phyloP scores from a whole-genome alignment of 106 monocot genomes.

The Iris macrosiphon region DNA sequence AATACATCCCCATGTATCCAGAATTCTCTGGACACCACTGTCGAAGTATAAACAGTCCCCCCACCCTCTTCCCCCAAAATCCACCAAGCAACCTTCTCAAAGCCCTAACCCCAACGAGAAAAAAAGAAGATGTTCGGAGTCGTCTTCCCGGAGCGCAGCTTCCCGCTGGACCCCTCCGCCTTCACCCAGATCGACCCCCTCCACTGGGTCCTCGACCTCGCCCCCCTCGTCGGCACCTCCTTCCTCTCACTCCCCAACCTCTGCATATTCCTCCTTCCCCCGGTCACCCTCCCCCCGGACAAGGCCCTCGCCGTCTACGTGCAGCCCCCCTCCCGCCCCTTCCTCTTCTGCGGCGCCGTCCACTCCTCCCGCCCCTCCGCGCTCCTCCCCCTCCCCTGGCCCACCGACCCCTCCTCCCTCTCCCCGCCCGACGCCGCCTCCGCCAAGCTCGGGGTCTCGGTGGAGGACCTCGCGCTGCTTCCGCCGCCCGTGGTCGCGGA shows the following conservation, averaged over 20 bases:
- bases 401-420: constrained; percentile 29
- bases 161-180: constrained; percentile 72
- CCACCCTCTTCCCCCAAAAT: too few species aligned
- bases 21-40: too few species aligned
- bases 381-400: constrained; percentile 79
- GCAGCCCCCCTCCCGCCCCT: constrained; percentile 52
- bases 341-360: constrained; percentile 77
- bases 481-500: constrained; percentile 68
- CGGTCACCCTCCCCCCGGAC: constrained; percentile 45
- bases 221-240: constrained; percentile 24
- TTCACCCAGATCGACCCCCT: constrained; percentile 87
- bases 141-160: constrained; percentile 83
- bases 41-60: too few species aligned
- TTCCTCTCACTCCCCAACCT: constrained; percentile 47
- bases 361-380: constrained; percentile 71
- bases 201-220: constrained; percentile 80
- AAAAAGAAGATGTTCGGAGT: constrained; percentile 64
- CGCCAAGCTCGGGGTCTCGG: constrained; percentile 76
- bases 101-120: neutral
- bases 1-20: too few species aligned
- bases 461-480: constrained; percentile 77
- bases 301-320: constrained; percentile 81
- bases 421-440: constrained; percentile 1
- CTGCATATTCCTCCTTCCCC: constrained; percentile 73
- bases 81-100: neutral